Conservation (phyloP, 495 filamentous ascomycete species). For the Annulohypoxylon bovei region DNA sequence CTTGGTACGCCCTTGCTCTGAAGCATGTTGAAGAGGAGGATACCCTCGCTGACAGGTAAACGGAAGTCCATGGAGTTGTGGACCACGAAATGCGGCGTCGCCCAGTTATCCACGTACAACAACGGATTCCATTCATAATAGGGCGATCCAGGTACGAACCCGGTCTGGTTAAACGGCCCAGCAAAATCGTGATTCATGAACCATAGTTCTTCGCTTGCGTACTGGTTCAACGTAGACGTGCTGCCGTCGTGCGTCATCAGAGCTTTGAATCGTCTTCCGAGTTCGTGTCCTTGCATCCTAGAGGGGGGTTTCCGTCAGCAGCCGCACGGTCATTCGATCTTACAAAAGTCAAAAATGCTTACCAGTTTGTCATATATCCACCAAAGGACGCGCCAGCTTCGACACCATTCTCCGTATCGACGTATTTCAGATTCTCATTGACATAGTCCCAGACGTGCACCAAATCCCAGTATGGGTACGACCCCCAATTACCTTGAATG, state of each 20-base stretch:
- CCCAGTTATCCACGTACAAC: conserved; percentile 67
- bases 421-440: conserved; percentile 63
- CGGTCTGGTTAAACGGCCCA: conserved; percentile 61
- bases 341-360: conserved; percentile 41
- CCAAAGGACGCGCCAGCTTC: conserved; percentile 76
- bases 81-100: conserved; percentile 77
- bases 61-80: conserved; percentile 81
- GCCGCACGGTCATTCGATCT: neutral
- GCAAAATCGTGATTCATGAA: conserved; percentile 59
- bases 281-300: conserved; percentile 64
- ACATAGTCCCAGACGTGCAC: conserved; percentile 73
- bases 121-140: conserved; percentile 78
- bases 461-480: conserved; percentile 53
- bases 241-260: conserved; percentile 81
- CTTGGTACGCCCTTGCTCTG: conserved; percentile 71
- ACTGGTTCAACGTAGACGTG: conserved; percentile 69
- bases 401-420: conserved; percentile 72
- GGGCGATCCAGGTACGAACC: conserved; percentile 67
- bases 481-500: conserved; percentile 70
- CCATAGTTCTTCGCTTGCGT: conserved; percentile 76
- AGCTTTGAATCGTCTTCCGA: conserved; percentile 74
- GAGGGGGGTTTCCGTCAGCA: conserved; percentile 41
- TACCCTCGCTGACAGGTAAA: conserved; percentile 72
- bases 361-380: conserved; percentile 66
- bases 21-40: conserved; percentile 77